Conservation (phyloP, 345 rosid species). For the Boechera retrofracta region DNA sequence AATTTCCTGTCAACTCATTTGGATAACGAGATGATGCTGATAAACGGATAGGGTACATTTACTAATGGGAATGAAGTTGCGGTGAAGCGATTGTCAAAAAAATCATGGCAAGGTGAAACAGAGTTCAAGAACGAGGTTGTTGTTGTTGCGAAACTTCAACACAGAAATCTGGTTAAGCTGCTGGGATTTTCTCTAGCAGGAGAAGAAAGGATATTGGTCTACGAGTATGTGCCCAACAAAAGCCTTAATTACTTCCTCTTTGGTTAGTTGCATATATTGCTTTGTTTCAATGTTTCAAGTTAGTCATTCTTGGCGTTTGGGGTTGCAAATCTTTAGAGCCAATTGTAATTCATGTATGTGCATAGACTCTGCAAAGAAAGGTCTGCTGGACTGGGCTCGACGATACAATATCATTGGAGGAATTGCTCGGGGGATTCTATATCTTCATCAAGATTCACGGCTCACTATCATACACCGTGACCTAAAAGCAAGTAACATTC, state of each 20-base stretch:
- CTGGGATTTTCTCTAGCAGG: constrained; percentile 49
- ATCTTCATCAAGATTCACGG: constrained; percentile 53
- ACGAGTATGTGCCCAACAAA: constrained; percentile 50
- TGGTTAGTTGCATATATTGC: constrained; percentile 12
- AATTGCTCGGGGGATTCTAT: constrained; percentile 53
- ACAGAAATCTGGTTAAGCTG: constrained; percentile 53
- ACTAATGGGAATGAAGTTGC: constrained; percentile 48
- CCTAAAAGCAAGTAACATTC: too few relatives aligned
- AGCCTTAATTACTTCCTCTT: constrained; percentile 47
- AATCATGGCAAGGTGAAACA: constrained; percentile 53
- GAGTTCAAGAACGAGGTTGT: too few relatives aligned
- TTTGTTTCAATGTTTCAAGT: constrained; percentile 16
- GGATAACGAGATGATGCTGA: neutral
- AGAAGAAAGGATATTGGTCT: constrained; percentile 49
- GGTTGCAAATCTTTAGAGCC: neutral
- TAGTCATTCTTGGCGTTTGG: neutral
- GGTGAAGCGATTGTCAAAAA: constrained; percentile 48
- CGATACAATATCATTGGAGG: constrained; percentile 53
- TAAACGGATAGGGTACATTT: constrained; percentile 16
- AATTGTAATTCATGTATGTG: neutral
- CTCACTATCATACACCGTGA: constrained; percentile 48
- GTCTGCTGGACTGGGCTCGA: constrained; percentile 53
- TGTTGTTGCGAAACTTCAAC: constrained; percentile 42
- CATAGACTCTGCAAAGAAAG: constrained; percentile 45
- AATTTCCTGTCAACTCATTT: too few relatives aligned